phyloP scores from a whole-genome alignment of 2,329 filamentous ascomycete genomes.

The Diaporthe eres region DNA sequence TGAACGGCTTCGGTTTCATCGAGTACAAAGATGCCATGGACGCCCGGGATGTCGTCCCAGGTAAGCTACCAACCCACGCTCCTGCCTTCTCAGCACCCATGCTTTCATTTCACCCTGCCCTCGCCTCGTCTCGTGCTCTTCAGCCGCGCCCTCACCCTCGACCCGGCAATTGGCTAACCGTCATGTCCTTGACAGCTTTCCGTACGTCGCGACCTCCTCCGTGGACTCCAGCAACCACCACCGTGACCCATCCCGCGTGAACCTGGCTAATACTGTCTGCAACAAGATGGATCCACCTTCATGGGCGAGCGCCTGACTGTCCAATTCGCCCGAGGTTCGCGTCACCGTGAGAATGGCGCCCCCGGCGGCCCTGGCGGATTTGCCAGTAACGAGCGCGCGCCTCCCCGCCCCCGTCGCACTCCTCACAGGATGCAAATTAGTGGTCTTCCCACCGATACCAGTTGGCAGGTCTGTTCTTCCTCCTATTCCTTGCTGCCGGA shows the following conservation, averaged over 20 bases:
- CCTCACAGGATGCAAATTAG: conserved; percentile 97
- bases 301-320: conserved; percentile 98
- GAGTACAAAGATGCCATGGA: conserved; percentile 99
- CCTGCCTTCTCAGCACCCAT: conserved; percentile 37
- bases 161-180: conserved; percentile 45
- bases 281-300: conserved; percentile 93
- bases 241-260: conserved; percentile 43
- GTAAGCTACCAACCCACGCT: conserved; percentile 66
- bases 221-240: conserved; percentile 50
- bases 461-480: conserved; percentile 97
- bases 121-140: conserved; percentile 43
- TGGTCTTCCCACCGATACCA: conserved; percentile 97
- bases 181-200: conserved; percentile 64
- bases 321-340: conserved; percentile 94
- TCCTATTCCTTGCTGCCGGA: conserved; percentile 70
- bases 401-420: conserved; percentile 89
- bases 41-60: conserved; percentile 97
- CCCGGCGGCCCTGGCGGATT: conserved; percentile 52
- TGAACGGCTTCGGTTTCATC: conserved; percentile 99
- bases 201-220: conserved; percentile 64
- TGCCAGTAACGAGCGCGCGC: conserved; percentile 68
- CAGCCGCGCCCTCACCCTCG: conserved; percentile 43
- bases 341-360: conserved; percentile 60
- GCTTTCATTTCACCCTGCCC: conserved; percentile 37
- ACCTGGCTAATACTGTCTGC: conserved; percentile 54